Percentiles rank a stretch among this genome's conserved stretches.
Conservation (phyloP, 768 basidiomycete genomes). For the Termitomyces sp. region DNA sequence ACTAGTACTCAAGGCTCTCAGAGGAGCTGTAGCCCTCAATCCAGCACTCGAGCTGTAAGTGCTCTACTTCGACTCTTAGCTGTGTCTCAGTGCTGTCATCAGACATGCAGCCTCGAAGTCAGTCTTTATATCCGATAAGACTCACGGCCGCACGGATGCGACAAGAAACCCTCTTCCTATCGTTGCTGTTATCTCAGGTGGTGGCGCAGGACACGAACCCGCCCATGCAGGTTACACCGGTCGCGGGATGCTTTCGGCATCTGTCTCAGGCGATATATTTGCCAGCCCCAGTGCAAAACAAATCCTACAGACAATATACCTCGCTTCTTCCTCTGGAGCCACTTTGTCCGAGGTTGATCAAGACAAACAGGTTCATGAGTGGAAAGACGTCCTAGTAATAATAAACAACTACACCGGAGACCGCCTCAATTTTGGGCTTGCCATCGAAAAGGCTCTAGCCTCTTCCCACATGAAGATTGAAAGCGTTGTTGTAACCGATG, state of each 20-base stretch:
- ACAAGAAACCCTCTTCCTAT: conserved; percentile 3
- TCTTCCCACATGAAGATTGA: conserved; percentile 30
- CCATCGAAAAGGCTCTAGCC: conserved; percentile 47
- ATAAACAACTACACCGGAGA: conserved; percentile 55
- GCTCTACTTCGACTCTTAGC: not conserved
- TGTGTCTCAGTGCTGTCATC: not conserved
- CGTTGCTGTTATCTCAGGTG: conserved; percentile 45
- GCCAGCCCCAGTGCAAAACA: conserved; percentile 61
- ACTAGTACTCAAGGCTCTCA: conserved; percentile 39
- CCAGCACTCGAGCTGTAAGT: conserved; percentile 37
- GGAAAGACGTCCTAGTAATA: conserved; percentile 33
- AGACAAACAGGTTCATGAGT: not conserved
- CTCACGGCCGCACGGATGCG: conserved; percentile 12
- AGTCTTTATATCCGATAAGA: conserved; percentile 24
- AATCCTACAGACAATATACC: conserved; percentile 45
- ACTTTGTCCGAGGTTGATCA: conserved; percentile 1
- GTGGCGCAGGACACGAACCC: conserved; percentile 59
- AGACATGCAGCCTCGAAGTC: conserved; percentile 37
- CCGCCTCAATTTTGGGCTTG: conserved; percentile 57
- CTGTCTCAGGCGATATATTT: conserved; percentile 61
- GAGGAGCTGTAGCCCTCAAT: conserved; percentile 39
- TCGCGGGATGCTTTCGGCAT: conserved; percentile 50
- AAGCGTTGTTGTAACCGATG: conserved; percentile 52
- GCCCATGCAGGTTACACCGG: conserved; percentile 58
- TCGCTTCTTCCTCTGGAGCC: conserved; percentile 34